These are phyloP conservation scores for Rhododendron vialii DNA, from an alignment of 148 eudicot genomes.

Conservation along the genomic window DNA sequence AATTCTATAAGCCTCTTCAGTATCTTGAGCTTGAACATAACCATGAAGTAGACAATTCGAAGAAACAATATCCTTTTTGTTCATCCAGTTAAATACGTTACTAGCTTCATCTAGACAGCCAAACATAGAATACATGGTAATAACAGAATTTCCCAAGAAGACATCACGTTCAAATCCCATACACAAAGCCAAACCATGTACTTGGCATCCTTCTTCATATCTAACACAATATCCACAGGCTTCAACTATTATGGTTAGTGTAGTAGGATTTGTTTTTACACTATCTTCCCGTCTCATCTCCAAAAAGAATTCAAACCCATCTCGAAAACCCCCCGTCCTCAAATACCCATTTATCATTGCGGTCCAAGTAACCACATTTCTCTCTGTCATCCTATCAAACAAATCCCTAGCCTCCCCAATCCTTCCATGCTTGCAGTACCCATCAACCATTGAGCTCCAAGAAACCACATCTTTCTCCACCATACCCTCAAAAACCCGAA, in stretches of 20 bases:
- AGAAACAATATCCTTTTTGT: constrained; percentile 36
- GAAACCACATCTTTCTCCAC: constrained; percentile 54
- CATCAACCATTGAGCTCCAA: constrained; percentile 68
- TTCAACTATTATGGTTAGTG: constrained; percentile 43
- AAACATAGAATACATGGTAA: constrained; percentile 52
- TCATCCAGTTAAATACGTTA: constrained; percentile 30
- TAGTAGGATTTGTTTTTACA: constrained; percentile 27
- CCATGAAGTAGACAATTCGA: constrained; percentile 50
- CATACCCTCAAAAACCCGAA: constrained; percentile 39
- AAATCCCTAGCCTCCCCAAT: constrained; percentile 36
- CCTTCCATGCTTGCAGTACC: constrained; percentile 41
- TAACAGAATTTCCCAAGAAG: constrained; percentile 48
- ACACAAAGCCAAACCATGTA: constrained; percentile 44
- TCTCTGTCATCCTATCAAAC: constrained; percentile 38
- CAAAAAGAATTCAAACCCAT: constrained; percentile 47
- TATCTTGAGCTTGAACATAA: constrained; percentile 30
- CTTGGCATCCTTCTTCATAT: constrained; percentile 46
- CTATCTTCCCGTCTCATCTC: constrained; percentile 41
- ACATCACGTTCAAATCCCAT: constrained; percentile 46
- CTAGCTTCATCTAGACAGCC: constrained; percentile 39
- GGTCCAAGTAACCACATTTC: constrained; percentile 60
- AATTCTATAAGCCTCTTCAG: constrained; percentile 38
- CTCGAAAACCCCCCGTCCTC: constrained; percentile 33
- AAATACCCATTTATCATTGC: constrained; percentile 54
- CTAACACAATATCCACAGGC: constrained; percentile 45